Conservation (phyloP, 495 filamentous ascomycete species). For the Penicillium simplicissimum region DNA sequence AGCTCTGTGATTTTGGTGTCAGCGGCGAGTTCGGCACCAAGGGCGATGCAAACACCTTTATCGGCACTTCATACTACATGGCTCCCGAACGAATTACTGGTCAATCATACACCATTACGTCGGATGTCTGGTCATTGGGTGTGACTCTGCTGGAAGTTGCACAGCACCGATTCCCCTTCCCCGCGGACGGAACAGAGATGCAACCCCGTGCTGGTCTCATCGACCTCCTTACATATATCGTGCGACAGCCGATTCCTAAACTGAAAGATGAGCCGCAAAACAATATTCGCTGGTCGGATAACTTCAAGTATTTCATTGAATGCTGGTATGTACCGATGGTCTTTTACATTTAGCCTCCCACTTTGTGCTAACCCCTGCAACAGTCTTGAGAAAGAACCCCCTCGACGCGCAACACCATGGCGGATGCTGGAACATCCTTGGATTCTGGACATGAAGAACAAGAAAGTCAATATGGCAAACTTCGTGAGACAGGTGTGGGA, state of each 20-base stretch:
- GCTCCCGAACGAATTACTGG: slow-evolving; percentile 97
- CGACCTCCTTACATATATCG: slow-evolving; percentile 94
- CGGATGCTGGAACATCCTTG: slow-evolving; percentile 99
- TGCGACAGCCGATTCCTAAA: slow-evolving; percentile 92
- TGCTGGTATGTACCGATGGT: slow-evolving; percentile 76
- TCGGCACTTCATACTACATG: slow-evolving; percentile 99
- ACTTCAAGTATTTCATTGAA: slow-evolving; percentile 98
- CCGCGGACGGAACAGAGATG: slow-evolving; percentile 92
- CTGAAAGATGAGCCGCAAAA: slow-evolving; percentile 86
- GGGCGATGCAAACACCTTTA: slow-evolving; percentile 97
- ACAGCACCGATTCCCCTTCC: slow-evolving; percentile 97
- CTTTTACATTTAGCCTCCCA: slow-evolving; percentile 8
- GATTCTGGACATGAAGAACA: slow-evolving; percentile 93
- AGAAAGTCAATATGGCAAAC: slow-evolving; percentile 94
- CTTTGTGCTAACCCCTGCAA: background rate
- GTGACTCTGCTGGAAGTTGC: slow-evolving; percentile 96
- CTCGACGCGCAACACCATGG: slow-evolving; percentile 88
- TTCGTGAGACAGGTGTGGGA: slow-evolving; percentile 94
- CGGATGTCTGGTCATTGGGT: slow-evolving; percentile 95
- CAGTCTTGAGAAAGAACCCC: slow-evolving; percentile 91
- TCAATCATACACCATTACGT: slow-evolving; percentile 96
- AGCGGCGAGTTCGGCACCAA: slow-evolving; percentile 98
- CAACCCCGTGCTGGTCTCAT: slow-evolving; percentile 84
- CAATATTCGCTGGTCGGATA: slow-evolving; percentile 87
- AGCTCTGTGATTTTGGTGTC: slow-evolving; percentile 97